These are phyloP conservation scores for Metschnikowia aberdeeniae DNA, from an alignment of 805 yeast genomes.

Conservation along the genomic window DNA sequence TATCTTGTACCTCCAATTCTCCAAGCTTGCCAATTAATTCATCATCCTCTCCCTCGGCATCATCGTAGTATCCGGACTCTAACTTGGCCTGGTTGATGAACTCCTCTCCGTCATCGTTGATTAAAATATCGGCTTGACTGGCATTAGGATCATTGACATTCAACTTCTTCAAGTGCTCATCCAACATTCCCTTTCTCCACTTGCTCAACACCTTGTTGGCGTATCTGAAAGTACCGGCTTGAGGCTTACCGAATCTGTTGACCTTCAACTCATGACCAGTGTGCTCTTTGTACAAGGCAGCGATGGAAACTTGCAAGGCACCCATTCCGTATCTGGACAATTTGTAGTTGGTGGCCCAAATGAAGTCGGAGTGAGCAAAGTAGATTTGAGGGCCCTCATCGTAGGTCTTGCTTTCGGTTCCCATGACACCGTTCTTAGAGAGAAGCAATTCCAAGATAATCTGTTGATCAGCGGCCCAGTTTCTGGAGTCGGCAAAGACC, in stretches of 20 bases:
- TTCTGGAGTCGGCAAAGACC: conserved; percentile 88
- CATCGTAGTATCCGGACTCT: conserved; percentile 31
- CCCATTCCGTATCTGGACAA: conserved; percentile 91
- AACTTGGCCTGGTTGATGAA: conserved; percentile 40
- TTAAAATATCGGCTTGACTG: conserved; percentile 38
- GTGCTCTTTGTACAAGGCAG: conserved; percentile 78
- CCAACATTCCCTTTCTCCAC: conserved; percentile 78
- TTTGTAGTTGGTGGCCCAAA: conserved; percentile 87
- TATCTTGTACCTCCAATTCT: conserved; percentile 26
- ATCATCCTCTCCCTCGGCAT: conserved; percentile 29
- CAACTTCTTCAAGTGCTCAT: conserved; percentile 62
- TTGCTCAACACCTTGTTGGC: conserved; percentile 71
- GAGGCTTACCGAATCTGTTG: conserved; percentile 87
- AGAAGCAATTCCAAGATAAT: conserved; percentile 77
- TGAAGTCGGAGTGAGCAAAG: conserved; percentile 89
- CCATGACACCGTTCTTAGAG: conserved; percentile 78
- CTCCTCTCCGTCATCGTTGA: conserved; percentile 43
- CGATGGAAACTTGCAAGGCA: conserved; percentile 83
- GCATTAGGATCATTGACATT: conserved; percentile 43
- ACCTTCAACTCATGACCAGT: conserved; percentile 79
- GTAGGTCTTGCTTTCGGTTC: conserved; percentile 65
- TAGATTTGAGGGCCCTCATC: conserved; percentile 79
- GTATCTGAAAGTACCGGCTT: conserved; percentile 77
- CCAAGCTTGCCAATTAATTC: conserved; percentile 22
- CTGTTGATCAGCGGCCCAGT: conserved; percentile 93